These are phyloP conservation scores for Zygosaccharomyces rouxii DNA, from an alignment of 805 yeast species.

Conservation along the genomic window DNA sequence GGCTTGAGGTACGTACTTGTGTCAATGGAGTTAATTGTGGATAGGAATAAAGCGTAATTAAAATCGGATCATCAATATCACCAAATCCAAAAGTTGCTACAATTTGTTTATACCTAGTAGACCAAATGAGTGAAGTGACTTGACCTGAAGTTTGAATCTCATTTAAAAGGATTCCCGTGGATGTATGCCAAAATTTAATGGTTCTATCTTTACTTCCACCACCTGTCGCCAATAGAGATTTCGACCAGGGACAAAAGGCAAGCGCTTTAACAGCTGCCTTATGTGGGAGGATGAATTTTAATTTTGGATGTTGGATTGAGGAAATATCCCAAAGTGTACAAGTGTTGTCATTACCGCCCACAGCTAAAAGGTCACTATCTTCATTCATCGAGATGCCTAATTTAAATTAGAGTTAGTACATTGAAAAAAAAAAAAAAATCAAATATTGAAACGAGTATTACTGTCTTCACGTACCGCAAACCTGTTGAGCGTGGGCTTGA, in stretches of 20 bases:
- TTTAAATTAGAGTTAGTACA: background rate
- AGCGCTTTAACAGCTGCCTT: constrained; percentile 87
- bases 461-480: constrained; percentile 44
- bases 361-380: constrained; percentile 55
- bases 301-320: constrained; percentile 38
- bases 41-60: constrained; percentile 61
- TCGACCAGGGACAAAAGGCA: constrained; percentile 89
- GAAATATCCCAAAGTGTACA: constrained; percentile 73
- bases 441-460: background rate
- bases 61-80: constrained; percentile 43
- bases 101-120: constrained; percentile 54
- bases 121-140: constrained; percentile 78
- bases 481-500: constrained; percentile 52
- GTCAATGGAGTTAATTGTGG: constrained; percentile 53
- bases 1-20: constrained; percentile 47
- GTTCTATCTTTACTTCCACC: constrained; percentile 81
- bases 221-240: constrained; percentile 77
- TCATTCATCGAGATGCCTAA: constrained; percentile 56
- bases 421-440: background rate
- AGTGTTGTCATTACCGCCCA: constrained; percentile 81
- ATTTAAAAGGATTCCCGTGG: constrained; percentile 64
- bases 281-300: constrained; percentile 54
- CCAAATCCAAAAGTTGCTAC: constrained; percentile 83
- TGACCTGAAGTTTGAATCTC: constrained; percentile 62
- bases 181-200: constrained; percentile 84